Conservation (phyloP, 1,284 basidiomycete genomes). For the Trichosporon coremiiforme region DNA sequence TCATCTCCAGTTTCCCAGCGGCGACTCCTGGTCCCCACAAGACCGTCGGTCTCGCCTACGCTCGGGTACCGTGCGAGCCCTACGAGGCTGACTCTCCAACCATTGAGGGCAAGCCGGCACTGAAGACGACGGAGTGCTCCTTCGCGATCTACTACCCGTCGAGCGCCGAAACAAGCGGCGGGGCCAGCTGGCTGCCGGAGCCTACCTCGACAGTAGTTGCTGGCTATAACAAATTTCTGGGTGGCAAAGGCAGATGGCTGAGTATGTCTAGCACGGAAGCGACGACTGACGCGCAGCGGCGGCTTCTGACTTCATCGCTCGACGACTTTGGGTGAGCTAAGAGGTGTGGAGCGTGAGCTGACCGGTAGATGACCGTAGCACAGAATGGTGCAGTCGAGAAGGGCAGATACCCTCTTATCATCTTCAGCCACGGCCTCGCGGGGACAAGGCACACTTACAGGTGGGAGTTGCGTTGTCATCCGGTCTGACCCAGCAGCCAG, state of each 20-base stretch:
- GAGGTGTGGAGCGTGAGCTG: not conserved
- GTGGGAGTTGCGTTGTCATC: conserved; percentile 47
- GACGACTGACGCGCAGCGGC: not conserved
- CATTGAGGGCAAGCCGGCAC: conserved; percentile 33
- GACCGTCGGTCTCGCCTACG: conserved; percentile 37
- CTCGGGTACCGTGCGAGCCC: conserved; percentile 33
- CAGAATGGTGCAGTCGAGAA: not conserved
- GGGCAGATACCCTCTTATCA: conserved; percentile 66
- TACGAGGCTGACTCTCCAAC: conserved; percentile 31
- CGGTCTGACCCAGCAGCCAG: conserved; percentile 59
- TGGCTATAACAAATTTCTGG: conserved; percentile 44
- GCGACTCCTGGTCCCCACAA: conserved; percentile 36
- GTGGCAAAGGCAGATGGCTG: conserved; percentile 17
- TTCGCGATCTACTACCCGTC: conserved; percentile 50
- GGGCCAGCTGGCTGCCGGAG: conserved; percentile 40
- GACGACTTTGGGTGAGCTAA: conserved; percentile 12
- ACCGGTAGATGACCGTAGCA: conserved; percentile 1
- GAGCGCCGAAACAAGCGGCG: conserved; percentile 13
- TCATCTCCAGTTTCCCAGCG: conserved; percentile 37
- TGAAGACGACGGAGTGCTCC: conserved; percentile 37
- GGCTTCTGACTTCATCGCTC: not conserved
- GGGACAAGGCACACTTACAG: conserved; percentile 72
- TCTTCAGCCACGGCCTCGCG: conserved; percentile 80
- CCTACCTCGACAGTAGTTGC: conserved; percentile 38
- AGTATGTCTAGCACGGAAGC: not conserved